These are phyloP conservation scores for Xylariomycetidae sp. DNA, from an alignment of 2,329 filamentous ascomycete genomes.

Conservation along the genomic window DNA sequence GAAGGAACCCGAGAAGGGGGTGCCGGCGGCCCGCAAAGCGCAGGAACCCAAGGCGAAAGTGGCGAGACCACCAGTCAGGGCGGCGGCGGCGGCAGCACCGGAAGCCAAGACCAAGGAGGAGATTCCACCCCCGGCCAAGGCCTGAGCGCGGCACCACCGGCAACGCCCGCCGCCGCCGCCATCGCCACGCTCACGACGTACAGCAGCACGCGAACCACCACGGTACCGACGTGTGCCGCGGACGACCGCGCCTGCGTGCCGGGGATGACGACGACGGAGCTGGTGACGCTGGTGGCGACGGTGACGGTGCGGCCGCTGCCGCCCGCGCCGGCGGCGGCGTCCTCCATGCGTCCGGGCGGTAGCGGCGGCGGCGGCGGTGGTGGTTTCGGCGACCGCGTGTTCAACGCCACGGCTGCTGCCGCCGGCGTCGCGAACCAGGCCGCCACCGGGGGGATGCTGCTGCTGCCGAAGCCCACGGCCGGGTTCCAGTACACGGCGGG, in stretches of 20 bases:
- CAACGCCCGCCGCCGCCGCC: not conserved
- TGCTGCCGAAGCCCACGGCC: too few relatives aligned
- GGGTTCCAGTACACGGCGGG: too few relatives aligned
- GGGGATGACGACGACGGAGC: slow-evolving; percentile 13
- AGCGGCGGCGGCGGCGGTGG: too few relatives aligned
- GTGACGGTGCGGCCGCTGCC: slow-evolving; percentile 4
- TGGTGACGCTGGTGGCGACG: slow-evolving; percentile 15
- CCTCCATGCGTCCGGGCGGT: not conserved
- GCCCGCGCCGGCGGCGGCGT: not conserved
- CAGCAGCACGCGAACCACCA: slow-evolving; percentile 12
- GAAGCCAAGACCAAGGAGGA: too few relatives aligned
- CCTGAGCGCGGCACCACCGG: not conserved
- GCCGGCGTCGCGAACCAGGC: too few relatives aligned
- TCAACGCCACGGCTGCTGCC: too few relatives aligned
- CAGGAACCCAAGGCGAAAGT: too few relatives aligned
- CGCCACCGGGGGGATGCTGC: too few relatives aligned
- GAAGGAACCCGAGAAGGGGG: too few relatives aligned
- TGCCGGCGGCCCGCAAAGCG: not conserved
- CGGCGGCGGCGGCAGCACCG: not conserved
- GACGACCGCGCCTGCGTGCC: slow-evolving; percentile 16
- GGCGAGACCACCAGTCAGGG: too few relatives aligned
- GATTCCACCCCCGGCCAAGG: too few relatives aligned
- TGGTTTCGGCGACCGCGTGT: too few relatives aligned
- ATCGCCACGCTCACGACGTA: slow-evolving; percentile 8
- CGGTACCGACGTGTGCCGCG: slow-evolving; percentile 13